Evolutionary conservation across 371 early-diverging fungal genomes (phyloP).

Genomic region (Circinella umbellata): DNA sequence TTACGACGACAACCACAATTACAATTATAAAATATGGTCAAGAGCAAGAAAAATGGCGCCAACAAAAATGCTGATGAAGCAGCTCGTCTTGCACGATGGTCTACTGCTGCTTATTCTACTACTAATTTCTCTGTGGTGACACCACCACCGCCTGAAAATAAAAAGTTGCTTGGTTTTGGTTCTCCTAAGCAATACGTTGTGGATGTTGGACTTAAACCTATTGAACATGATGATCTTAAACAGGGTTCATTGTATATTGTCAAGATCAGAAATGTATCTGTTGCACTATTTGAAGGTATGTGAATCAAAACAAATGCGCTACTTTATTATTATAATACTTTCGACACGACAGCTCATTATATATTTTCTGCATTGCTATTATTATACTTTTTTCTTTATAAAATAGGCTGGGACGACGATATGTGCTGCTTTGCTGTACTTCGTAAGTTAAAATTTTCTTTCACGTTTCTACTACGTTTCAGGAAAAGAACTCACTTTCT

Average conservation of each 20-base stretch:
- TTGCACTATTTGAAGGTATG: slow-evolving; percentile 53
- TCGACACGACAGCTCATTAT: background rate
- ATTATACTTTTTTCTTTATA: no score
- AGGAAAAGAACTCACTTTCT: background rate
- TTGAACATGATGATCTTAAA: slow-evolving; percentile 44
- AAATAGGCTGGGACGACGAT: slow-evolving; percentile 52
- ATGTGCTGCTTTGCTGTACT: slow-evolving; percentile 54
- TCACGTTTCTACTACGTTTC: background rate
- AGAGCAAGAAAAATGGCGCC: slow-evolving; percentile 18
- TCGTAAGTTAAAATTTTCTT: slow-evolving; percentile 28
- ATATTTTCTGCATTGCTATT: background rate
- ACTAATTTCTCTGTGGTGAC: slow-evolving; percentile 19
- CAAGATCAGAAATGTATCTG: slow-evolving; percentile 42
- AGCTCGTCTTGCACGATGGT: slow-evolving; percentile 14
- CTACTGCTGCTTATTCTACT: slow-evolving; percentile 11
- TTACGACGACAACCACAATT: no score
- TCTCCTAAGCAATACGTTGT: slow-evolving; percentile 6
- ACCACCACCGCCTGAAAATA: slow-evolving; percentile 15
- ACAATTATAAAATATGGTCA: slow-evolving; percentile 8
- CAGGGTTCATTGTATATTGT: slow-evolving; percentile 49
- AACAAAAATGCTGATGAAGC: slow-evolving; percentile 7
- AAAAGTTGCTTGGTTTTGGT: slow-evolving; percentile 23
- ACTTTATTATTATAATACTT: background rate
- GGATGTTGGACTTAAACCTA: slow-evolving; percentile 3
- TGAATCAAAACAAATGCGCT: slow-evolving; percentile 6